These are phyloP conservation scores for Puccinellia tenuiflora DNA, from an alignment of 176 grass and related monocot species.

Conservation along the genomic window DNA sequence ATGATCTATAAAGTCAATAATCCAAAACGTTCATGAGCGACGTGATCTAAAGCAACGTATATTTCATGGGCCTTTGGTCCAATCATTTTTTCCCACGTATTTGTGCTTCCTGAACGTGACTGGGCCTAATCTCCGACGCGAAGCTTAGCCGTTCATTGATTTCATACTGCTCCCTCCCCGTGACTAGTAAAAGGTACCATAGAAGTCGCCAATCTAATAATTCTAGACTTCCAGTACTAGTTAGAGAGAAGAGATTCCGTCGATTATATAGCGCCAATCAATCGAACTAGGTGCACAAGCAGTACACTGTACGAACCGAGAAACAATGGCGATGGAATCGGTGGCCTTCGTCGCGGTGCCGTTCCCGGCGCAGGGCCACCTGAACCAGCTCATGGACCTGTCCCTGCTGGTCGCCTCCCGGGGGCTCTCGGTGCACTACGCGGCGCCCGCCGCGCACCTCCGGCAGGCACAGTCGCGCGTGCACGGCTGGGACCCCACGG, in stretches of 20 bases:
- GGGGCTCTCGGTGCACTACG: conserved; percentile 39
- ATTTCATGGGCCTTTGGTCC: too few species aligned
- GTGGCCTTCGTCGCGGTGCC: neutral
- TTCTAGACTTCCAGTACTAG: too few species aligned
- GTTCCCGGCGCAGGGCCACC: conserved; percentile 1
- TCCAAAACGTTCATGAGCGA: too few species aligned
- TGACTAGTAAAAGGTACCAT: too few species aligned
- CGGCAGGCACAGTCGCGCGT: neutral
- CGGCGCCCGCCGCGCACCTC: neutral
- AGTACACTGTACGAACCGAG: neutral
- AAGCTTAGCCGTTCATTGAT: too few species aligned
- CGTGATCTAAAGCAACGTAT: too few species aligned
- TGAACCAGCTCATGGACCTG: conserved; percentile 13
- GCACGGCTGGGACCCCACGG: neutral
- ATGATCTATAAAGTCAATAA: too few species aligned
- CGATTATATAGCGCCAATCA: neutral
- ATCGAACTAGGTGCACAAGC: neutral
- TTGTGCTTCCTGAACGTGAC: too few species aligned
- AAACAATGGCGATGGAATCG: neutral
- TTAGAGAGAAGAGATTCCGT: neutral
- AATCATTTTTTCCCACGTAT: too few species aligned
- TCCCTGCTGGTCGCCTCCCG: neutral
- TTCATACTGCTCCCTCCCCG: too few species aligned
- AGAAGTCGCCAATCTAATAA: too few species aligned
- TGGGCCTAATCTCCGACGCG: too few species aligned